Percentiles rank a stretch among this genome's conserved stretches.
Conservation (phyloP, 2,329 filamentous ascomycete species). For the Paradendryphiella salina region DNA sequence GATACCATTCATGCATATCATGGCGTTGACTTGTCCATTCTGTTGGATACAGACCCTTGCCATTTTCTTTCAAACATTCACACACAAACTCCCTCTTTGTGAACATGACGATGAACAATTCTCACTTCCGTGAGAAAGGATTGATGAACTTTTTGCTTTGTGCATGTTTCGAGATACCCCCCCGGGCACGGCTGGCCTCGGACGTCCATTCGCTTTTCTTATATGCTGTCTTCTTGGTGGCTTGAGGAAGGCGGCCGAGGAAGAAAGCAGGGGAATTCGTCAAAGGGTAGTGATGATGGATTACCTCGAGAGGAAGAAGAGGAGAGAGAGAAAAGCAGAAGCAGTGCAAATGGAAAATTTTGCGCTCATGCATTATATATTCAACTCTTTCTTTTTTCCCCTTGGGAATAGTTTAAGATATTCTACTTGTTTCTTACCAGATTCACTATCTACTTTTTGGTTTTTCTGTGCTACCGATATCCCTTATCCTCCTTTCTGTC, state of each 20-base stretch:
- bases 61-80: background rate
- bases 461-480: too few relatives aligned
- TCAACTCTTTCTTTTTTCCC: background rate
- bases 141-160: conserved; percentile 14
- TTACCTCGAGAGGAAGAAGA: background rate
- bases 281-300: too few relatives aligned
- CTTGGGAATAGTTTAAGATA: background rate
- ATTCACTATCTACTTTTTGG: too few relatives aligned
- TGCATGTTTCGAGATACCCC: conserved; percentile 43
- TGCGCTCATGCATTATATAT: background rate
- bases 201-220: conserved; percentile 39
- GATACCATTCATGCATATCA: conserved; percentile 17
- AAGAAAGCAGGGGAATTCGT: background rate
- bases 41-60: conserved; percentile 24
- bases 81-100: background rate
- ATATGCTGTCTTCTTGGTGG: conserved; percentile 8
- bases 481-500: too few relatives aligned
- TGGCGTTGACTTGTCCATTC: conserved; percentile 24
- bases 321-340: background rate
- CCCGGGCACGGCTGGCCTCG: conserved; percentile 37
- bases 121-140: background rate
- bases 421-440: too few relatives aligned
- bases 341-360: background rate
- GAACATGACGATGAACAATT: conserved; percentile 4
- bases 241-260: background rate